Base-by-base conservation (phyloP, 2,329 filamentous ascomycete species). In the Purpureocillium lavendulum region DNA sequence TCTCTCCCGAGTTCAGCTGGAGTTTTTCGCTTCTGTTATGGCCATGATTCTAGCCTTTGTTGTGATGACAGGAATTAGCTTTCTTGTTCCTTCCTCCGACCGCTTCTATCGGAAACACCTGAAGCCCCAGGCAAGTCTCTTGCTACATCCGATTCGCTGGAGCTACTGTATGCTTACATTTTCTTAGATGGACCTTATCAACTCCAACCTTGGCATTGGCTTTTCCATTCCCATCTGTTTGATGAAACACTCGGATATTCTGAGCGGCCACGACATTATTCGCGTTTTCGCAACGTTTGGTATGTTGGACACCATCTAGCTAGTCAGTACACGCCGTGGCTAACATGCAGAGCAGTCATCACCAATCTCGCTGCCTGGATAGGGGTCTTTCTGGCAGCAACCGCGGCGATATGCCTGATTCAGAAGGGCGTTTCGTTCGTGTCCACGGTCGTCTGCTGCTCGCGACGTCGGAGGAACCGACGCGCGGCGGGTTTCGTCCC, bases 151-250 rank as follows among this genome's bases (percentile, higher is more conserved):
- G n/a, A n/a, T n/a, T n/a, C n/a, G n/a, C n/a, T n/a, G n/a, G n/a
- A n/a, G n/a, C n/a, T n/a, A n/a, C n/a, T n/a, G n/a, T n/a, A n/a
- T n/a, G n/a, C n/a, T n/a, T n/a, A n/a, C n/a, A n/a, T n/a, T n/a
- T n/a, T n/a, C n/a, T n/a, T 36, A 74, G 69, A 59, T 71, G 16
- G 62, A 73, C 35, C 61, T 73, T 9, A 60, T 74, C 39, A 75
- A 75, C 45, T 53, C 61, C 3, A 67, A 75, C 49, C 64, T 75
- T 46, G 70, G 70, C 0, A 50, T 73, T 6, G 71, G 67, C 3
- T 75, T 75, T 45, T 65, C 67, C 0, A 60, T 73, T 3, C 71
- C 71, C 0, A 61, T 75, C 3, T 54, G 72, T 2, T 66, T 67
- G 57, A 60, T 73, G 12, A 61, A 64, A 30, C 49, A 56, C n/a